These are phyloP conservation scores for Drechslera avenae DNA, from an alignment of 2,329 filamentous ascomycete species.

Conservation along the genomic window DNA sequence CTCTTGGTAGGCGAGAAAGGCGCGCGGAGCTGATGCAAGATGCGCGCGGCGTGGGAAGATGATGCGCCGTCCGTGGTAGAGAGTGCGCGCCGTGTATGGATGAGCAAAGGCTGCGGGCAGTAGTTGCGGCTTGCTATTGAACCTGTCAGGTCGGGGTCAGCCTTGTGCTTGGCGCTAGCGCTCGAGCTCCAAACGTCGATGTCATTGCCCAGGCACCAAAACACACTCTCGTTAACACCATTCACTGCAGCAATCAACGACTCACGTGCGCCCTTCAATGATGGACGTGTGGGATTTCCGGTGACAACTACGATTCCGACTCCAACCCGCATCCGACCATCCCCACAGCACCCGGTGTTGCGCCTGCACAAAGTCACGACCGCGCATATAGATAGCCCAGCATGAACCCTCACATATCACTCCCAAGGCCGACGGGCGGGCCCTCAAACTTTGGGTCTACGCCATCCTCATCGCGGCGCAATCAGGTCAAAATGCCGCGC, in stretches of 20 bases:
- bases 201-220: slow-evolving; percentile 21
- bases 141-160: slow-evolving; percentile 2
- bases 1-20: not conserved
- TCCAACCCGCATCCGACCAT: not conserved
- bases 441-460: slow-evolving; percentile 60
- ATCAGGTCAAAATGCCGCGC: slow-evolving; percentile 65
- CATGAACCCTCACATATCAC: slow-evolving; percentile 66
- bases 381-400: slow-evolving; percentile 9
- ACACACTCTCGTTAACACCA: no score
- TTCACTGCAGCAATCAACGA: slow-evolving; percentile 2
- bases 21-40: not conserved
- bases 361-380: not conserved
- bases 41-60: slow-evolving; percentile 18
- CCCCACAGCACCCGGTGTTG: no score
- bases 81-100: slow-evolving; percentile 16
- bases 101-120: slow-evolving; percentile 15
- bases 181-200: slow-evolving; percentile 19
- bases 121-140: slow-evolving; percentile 9
- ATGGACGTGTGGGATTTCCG: slow-evolving; percentile 11
- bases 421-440: slow-evolving; percentile 62
- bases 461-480: slow-evolving; percentile 54
- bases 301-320: slow-evolving; percentile 14
- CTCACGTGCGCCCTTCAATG: slow-evolving; percentile 1
- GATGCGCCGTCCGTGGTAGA: slow-evolving; percentile 20
- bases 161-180: slow-evolving; percentile 18